phyloP scores from a whole-genome alignment of 352 stramenopile genomes.

The Globisporangium radiosum region DNA sequence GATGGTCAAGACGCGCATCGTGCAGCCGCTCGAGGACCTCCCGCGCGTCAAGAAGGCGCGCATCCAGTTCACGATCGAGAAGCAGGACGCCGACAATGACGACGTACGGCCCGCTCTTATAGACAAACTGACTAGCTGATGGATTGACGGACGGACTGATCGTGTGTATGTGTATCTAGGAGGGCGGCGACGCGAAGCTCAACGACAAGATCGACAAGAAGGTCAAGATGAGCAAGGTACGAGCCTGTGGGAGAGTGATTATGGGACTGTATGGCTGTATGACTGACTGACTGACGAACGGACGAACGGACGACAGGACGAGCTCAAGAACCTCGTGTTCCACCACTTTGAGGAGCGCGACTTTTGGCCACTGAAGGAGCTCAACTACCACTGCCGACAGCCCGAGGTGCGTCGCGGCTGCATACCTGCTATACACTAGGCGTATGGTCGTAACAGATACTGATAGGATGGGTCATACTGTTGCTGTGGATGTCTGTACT shows the following conservation, averaged over 20 bases:
- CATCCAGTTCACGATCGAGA: conserved; percentile 83
- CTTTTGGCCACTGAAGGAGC: conserved; percentile 84
- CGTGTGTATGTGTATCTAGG: conserved; percentile 15
- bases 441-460: neutral
- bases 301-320: conserved; percentile 34
- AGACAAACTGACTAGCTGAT: neutral
- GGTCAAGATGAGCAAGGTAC: conserved; percentile 88
- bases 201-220: conserved; percentile 77
- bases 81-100: conserved; percentile 53
- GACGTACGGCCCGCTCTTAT: conserved; percentile 30
- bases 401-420: conserved; percentile 47
- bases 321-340: conserved; percentile 85
- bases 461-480: too few relatives aligned
- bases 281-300: neutral
- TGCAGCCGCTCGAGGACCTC: conserved; percentile 65
- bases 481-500: neutral
- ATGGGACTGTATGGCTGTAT: too few relatives aligned
- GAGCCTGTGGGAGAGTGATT: neutral
- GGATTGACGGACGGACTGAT: neutral
- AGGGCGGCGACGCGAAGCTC: conserved; percentile 45
- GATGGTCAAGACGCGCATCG: conserved; percentile 79
- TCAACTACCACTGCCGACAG: conserved; percentile 84
- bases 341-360: conserved; percentile 85
- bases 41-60: conserved; percentile 74
- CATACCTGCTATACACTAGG: too few relatives aligned